These are phyloP conservation scores for Prunus persica DNA, from an alignment of 306 rosid genomes.

Conservation along the genomic window DNA sequence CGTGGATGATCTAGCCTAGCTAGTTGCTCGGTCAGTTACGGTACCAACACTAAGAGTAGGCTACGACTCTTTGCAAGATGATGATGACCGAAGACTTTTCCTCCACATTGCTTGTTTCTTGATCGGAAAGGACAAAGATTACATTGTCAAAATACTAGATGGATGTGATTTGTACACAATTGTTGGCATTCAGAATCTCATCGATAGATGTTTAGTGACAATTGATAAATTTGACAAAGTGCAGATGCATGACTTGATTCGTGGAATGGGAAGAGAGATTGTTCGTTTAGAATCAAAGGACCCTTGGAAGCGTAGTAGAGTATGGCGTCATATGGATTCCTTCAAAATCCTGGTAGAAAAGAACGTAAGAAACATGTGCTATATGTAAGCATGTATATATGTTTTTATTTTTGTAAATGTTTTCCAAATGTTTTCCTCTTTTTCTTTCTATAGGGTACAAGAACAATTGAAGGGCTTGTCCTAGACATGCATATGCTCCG, in stretches of 20 bases:
- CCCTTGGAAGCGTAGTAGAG: neutral
- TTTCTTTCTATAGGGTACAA: neutral
- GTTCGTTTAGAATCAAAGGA: neutral
- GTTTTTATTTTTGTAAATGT: neutral
- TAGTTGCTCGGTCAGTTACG: no score
- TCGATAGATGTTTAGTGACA: neutral
- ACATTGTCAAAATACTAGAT: neutral
- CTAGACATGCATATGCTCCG: neutral
- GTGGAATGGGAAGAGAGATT: neutral
- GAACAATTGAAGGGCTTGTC: neutral
- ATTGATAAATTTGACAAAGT: accelerated
- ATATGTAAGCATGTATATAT: neutral
- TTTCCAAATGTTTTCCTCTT: neutral
- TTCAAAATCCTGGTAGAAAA: neutral
- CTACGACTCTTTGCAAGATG: neutral
- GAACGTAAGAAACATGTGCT: neutral
- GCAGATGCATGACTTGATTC: neutral
- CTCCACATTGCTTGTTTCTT: neutral
- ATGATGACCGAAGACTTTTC: neutral
- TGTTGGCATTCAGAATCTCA: neutral
- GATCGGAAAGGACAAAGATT: neutral
- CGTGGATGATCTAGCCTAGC: no score
- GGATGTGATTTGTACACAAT: neutral
- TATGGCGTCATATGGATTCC: neutral
- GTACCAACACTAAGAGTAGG: no score